Evolutionary conservation across 208 protist species (phyloP).

Genomic region (Crithidia mellificae): DNA sequence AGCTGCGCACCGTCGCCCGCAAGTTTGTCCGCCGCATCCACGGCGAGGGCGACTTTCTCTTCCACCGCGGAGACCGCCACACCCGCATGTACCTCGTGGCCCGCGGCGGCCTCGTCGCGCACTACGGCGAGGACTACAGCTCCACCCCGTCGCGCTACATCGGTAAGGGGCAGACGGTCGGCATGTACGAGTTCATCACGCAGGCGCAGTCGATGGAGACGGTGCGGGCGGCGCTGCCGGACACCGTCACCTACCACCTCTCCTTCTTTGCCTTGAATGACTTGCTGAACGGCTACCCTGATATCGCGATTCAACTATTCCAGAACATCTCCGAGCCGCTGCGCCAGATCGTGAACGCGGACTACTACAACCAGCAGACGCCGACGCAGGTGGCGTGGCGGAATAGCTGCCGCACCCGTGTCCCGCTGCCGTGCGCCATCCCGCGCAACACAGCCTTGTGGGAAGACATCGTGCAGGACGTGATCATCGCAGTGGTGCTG

Average conservation of each 20-base stretch:
- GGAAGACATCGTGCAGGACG: conserved; percentile 73
- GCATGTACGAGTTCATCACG: conserved; percentile 85
- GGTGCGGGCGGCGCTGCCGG: conserved; percentile 64
- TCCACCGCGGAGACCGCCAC: conserved; percentile 63
- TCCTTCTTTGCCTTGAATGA: conserved; percentile 70
- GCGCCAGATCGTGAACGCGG: conserved; percentile 56
- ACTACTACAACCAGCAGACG: conserved; percentile 61
- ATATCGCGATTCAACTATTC: conserved; percentile 75
- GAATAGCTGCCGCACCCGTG: conserved; percentile 50
- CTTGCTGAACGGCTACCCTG: conserved; percentile 70
- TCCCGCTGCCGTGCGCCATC: conserved; percentile 42
- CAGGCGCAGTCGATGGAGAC: conserved; percentile 66
- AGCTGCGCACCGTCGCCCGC: conserved; percentile 53
- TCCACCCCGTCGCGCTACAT: conserved; percentile 62
- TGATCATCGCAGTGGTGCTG: conserved; percentile 48
- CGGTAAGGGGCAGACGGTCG: conserved; percentile 60
- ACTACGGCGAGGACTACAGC: conserved; percentile 50
- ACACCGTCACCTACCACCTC: conserved; percentile 81
- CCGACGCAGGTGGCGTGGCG: conserved; percentile 40
- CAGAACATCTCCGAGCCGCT: conserved; percentile 80
- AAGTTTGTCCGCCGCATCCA: conserved; percentile 69
- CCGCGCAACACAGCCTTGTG: conserved; percentile 39
- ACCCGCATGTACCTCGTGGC: conserved; percentile 70
- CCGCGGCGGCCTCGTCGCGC: conserved; percentile 59
- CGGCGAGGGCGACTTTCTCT: conserved; percentile 72